A percentile compares a stretch with the other conserved stretches of the same genome.
These are phyloP conservation scores for Pseudogymnoascus sp. DNA, from an alignment of 2,329 filamentous ascomycete genomes.

Conservation along the genomic window DNA sequence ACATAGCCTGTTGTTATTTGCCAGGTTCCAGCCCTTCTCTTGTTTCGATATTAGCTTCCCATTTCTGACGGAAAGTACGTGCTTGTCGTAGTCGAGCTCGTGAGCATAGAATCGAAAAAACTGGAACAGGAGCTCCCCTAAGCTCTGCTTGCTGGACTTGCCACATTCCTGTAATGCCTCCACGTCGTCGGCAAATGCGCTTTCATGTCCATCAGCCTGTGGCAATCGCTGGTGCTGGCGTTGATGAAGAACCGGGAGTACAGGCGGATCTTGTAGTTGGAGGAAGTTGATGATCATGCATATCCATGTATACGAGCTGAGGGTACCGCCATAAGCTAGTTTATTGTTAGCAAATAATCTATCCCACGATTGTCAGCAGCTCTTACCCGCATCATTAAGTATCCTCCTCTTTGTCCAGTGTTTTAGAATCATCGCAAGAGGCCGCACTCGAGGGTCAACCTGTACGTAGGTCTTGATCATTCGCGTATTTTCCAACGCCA, in stretches of 20 bases:
- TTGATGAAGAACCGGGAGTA: conserved; percentile 80
- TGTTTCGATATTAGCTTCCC: conserved; percentile 71
- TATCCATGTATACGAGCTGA: conserved; percentile 99
- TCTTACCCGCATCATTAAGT: conserved; percentile 89
- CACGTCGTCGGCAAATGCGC: conserved; percentile 81
- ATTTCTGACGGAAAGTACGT: conserved; percentile 75
- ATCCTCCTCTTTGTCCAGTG: conserved; percentile 91
- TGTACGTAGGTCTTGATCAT: conserved; percentile 98
- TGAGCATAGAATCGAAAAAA: conserved; percentile 95
- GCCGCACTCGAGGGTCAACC: conserved; percentile 81
- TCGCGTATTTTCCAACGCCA: conserved; percentile 89
- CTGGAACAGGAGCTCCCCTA: conserved; percentile 82
- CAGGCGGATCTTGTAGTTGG: conserved; percentile 73
- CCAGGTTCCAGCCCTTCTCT: conserved; percentile 81
- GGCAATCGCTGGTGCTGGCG: conserved; percentile 53
- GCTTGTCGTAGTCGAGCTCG: conserved; percentile 81
- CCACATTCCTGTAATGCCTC: conserved; percentile 67
- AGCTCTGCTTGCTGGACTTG: conserved; percentile 66
- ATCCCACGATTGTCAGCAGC: background rate
- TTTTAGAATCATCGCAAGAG: conserved; percentile 93
- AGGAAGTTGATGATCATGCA: conserved; percentile 96
- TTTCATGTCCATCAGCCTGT: conserved; percentile 55
- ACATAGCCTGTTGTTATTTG: conserved; percentile 75
- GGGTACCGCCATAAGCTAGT: conserved; percentile 78
- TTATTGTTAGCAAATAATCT: conserved; percentile 8